A percentile compares a stretch with the other conserved stretches of the same genome.
These are phyloP conservation scores for Coccomyxa sp. DNA, from an alignment of 139 green algal genomes.

Conservation along the genomic window DNA sequence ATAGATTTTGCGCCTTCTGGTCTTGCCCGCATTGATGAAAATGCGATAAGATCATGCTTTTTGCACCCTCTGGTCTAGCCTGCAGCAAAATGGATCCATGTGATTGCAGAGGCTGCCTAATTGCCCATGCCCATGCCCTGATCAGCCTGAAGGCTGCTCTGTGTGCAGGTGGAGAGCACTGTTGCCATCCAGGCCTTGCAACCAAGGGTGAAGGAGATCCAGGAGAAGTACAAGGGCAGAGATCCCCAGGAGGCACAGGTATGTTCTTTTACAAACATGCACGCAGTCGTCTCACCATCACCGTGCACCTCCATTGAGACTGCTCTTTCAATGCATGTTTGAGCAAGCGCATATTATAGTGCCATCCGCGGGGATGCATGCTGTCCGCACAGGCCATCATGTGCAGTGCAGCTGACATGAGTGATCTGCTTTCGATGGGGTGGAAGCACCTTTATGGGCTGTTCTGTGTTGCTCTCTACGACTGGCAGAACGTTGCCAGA, in stretches of 20 bases:
- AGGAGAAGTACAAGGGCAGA: constrained; percentile 67
- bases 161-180: constrained; percentile 82
- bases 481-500: no score
- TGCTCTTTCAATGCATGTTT: background rate
- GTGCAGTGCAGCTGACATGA: background rate
- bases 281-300: no score
- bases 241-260: constrained; percentile 34
- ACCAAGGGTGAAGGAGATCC: constrained; percentile 92
- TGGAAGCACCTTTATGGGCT: no score
- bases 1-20: no score
- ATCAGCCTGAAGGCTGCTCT: background rate
- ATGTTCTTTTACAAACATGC: no score
- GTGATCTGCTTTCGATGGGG: no score
- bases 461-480: no score
- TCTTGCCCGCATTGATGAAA: background rate
- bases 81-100: background rate
- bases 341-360: no score
- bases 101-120: no score
- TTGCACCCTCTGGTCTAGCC: background rate
- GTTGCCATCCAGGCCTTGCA: constrained; percentile 87
- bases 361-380: no score
- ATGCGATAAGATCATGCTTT: background rate
- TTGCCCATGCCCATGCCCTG: no score
- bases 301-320: background rate
- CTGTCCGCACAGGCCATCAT: background rate